Conservation (phyloP, 768 basidiomycete species). For the Boletus eberwhitei region DNA sequence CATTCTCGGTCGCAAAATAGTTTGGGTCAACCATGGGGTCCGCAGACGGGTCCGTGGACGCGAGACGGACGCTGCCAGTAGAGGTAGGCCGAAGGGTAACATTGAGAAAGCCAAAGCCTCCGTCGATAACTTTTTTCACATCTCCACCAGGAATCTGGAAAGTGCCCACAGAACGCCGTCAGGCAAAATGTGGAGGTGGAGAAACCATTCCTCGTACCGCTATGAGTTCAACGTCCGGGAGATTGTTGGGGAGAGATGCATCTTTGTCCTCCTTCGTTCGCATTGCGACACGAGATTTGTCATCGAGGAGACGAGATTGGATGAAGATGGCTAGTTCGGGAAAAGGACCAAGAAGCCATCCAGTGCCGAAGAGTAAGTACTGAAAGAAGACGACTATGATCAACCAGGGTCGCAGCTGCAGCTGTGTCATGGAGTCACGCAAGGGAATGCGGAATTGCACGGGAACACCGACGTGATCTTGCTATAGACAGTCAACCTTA, state of each 20-base stretch:
- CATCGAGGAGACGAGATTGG: neutral
- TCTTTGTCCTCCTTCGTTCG: neutral
- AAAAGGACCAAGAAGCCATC: neutral
- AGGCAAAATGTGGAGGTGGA: neutral
- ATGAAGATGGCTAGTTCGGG: neutral
- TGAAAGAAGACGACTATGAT: neutral
- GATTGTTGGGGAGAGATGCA: neutral
- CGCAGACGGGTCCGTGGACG: too few relatives aligned
- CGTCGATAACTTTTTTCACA: neutral
- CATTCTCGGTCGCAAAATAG: too few relatives aligned
- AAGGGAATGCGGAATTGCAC: slow-evolving; percentile 33
- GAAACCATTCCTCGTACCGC: slow-evolving; percentile 1
- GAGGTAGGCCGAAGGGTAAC: neutral
- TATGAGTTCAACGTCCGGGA: slow-evolving; percentile 44
- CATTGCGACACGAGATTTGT: neutral
- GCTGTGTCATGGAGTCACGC: neutral
- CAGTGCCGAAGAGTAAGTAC: neutral
- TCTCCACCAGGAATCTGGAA: neutral
- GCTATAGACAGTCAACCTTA: slow-evolving; percentile 14
- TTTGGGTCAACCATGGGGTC: too few relatives aligned
- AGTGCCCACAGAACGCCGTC: neutral
- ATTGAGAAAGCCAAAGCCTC: neutral
- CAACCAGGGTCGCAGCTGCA: neutral
- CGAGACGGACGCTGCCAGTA: too few relatives aligned
- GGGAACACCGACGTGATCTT: slow-evolving; percentile 39